Evolutionary conservation across 2,329 filamentous ascomycete genomes (phyloP).

Genomic region (Atkinsonella texensis): DNA sequence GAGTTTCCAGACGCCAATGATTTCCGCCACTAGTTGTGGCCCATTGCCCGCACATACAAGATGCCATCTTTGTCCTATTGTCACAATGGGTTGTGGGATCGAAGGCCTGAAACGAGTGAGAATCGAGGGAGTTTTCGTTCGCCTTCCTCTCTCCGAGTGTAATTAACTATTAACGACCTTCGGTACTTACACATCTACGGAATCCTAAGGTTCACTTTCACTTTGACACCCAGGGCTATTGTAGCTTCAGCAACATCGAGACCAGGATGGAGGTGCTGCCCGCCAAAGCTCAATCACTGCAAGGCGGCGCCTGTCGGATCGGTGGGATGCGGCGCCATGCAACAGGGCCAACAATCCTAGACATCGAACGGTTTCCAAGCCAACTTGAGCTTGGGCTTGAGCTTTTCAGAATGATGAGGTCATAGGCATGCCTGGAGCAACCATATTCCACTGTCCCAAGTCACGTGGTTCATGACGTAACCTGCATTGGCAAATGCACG

Average conservation of each 20-base stretch:
- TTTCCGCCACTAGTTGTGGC: background rate
- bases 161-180: no score
- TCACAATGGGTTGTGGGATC: background rate
- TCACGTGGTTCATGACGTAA: slow-evolving; percentile 1
- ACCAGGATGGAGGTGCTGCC: no score
- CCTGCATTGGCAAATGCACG: background rate
- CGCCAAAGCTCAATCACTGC: no score
- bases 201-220: no score
- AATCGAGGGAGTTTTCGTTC: no score
- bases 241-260: no score
- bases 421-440: background rate
- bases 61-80: background rate
- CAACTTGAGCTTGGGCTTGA: background rate
- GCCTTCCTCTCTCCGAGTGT: no score
- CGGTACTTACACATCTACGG: no score
- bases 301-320: background rate
- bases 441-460: background rate
- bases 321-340: background rate
- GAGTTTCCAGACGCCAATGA: background rate
- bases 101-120: no score
- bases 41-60: background rate
- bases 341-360: background rate
- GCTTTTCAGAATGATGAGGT: background rate
- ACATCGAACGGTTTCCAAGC: background rate
- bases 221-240: no score